Conservation (phyloP, 1,139 yeast genomes). For the Protomyces lactucae-debilis region DNA sequence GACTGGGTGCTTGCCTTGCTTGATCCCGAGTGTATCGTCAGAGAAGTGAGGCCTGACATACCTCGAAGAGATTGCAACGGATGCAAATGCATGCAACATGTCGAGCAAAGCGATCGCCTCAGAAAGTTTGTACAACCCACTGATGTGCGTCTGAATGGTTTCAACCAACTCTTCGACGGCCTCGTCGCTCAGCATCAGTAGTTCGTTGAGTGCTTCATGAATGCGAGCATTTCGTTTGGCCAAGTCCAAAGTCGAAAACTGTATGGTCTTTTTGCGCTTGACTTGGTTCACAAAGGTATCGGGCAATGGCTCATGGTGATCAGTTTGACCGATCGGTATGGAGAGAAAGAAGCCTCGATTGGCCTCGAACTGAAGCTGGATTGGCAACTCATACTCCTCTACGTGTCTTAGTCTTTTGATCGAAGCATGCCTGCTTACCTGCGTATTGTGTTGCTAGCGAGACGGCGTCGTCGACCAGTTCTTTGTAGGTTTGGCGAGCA, state of each 20-base stretch:
- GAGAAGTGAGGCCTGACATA: conserved; percentile 32
- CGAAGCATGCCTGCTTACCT: neutral
- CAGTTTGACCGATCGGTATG: conserved; percentile 30
- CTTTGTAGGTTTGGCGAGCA: conserved; percentile 45
- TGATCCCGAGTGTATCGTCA: conserved; percentile 38
- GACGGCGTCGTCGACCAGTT: conserved; percentile 41
- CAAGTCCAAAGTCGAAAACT: conserved; percentile 46
- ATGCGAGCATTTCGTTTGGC: conserved; percentile 45
- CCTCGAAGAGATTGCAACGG: conserved; percentile 34
- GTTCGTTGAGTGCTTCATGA: conserved; percentile 44
- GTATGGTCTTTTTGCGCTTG: conserved; percentile 39
- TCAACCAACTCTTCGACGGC: conserved; percentile 40
- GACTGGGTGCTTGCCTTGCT: conserved; percentile 70
- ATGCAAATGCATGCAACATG: conserved; percentile 43
- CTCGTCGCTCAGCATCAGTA: conserved; percentile 44
- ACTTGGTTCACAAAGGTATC: conserved; percentile 40
- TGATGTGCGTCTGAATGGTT: conserved; percentile 36
- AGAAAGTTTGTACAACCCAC: conserved; percentile 45
- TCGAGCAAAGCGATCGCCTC: conserved; percentile 48
- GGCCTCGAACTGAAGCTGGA: conserved; percentile 41
- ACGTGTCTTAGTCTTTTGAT: conserved; percentile 11
- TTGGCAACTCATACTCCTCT: conserved; percentile 34
- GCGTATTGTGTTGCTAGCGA: conserved; percentile 31
- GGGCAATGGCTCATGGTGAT: conserved; percentile 36
- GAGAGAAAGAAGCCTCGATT: conserved; percentile 44